Evolutionary conservation across 2,329 filamentous ascomycete genomes (phyloP).

Genomic region (Elsinoe arachidis): DNA sequence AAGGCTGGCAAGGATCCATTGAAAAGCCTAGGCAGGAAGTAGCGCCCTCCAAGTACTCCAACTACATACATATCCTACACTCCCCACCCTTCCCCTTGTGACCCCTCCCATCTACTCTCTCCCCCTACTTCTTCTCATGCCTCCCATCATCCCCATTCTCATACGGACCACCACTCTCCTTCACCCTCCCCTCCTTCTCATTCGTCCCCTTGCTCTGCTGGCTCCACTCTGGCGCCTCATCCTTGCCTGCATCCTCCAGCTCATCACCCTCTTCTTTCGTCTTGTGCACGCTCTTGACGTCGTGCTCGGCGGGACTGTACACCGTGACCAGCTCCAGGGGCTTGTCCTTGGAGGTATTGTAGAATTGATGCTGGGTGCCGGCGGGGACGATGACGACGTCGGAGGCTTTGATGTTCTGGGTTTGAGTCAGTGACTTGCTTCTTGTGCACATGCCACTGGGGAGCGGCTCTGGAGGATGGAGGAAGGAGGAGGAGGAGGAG

Average conservation of each 20-base stretch:
- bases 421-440: conserved; percentile 13
- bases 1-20: conserved; percentile 70
- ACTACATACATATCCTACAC: neutral
- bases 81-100: neutral
- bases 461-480: neutral
- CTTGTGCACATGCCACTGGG: no score
- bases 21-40: conserved; percentile 59
- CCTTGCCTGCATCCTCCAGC: conserved; percentile 52
- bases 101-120: no score
- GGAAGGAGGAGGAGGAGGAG: conserved; percentile 17
- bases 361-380: conserved; percentile 57
- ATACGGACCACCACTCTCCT: conserved; percentile 32
- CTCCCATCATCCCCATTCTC: conserved; percentile 29
- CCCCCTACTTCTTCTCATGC: conserved; percentile 22
- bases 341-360: conserved; percentile 48
- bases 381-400: conserved; percentile 56
- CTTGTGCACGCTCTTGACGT: conserved; percentile 50
- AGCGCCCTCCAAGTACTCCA: neutral
- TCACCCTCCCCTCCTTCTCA: conserved; percentile 48
- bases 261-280: conserved; percentile 56
- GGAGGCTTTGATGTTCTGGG: conserved; percentile 42
- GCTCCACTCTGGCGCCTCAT: conserved; percentile 54
- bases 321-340: conserved; percentile 55
- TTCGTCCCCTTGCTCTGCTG: conserved; percentile 50
- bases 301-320: conserved; percentile 55